These are phyloP conservation scores for Tetratostichococcus sp. DNA, from an alignment of 139 green algal genomes.

Conservation along the genomic window DNA sequence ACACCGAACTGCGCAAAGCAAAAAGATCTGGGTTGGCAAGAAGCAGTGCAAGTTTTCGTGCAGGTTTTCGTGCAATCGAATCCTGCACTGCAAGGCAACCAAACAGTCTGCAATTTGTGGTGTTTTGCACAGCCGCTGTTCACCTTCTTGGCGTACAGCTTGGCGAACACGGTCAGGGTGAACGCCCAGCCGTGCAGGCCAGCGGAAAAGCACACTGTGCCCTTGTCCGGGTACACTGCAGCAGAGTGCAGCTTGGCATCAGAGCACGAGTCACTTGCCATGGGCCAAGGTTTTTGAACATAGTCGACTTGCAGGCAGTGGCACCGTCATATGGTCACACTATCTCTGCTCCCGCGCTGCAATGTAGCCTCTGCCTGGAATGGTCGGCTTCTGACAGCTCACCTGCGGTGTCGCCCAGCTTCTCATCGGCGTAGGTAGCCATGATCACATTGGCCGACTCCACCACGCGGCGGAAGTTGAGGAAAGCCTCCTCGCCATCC, in stretches of 20 bases:
- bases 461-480: constrained; percentile 91
- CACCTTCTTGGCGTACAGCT: constrained; percentile 98
- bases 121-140: constrained; percentile 30
- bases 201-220: constrained; percentile 96
- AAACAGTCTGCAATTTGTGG: too few species aligned
- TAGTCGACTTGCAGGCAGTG: too few species aligned
- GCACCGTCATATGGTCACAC: too few species aligned
- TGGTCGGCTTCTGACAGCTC: too few species aligned
- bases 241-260: too few species aligned
- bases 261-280: too few species aligned
- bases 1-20: constrained; percentile 94
- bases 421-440: constrained; percentile 95
- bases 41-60: neutral
- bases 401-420: constrained; percentile 81
- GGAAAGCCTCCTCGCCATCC: constrained; percentile 94
- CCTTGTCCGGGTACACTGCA: constrained; percentile 91
- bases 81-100: too few species aligned
- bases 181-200: constrained; percentile 99
- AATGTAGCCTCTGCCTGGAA: too few species aligned
- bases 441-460: constrained; percentile 99
- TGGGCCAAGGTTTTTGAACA: too few species aligned
- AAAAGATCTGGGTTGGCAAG: too few species aligned
- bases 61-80: too few species aligned
- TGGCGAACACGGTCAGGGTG: constrained; percentile 96
- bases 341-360: too few species aligned